These are phyloP conservation scores for Cercospora berteroae DNA, from an alignment of 2,329 filamentous ascomycete genomes.

Conservation along the genomic window DNA sequence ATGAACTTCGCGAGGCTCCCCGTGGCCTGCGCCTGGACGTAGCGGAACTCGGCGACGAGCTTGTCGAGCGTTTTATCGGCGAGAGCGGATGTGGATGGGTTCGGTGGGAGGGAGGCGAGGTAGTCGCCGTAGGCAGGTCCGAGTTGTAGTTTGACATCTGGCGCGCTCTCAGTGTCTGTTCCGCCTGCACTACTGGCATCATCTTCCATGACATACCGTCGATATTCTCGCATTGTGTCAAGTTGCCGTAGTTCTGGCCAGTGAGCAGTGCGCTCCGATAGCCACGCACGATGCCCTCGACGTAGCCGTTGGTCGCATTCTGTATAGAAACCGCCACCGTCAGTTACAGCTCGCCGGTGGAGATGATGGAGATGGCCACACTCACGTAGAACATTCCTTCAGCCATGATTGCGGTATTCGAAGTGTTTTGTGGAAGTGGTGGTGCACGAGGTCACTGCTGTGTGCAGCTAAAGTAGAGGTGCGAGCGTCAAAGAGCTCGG, in stretches of 20 bases:
- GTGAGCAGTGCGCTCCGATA: conserved; percentile 94
- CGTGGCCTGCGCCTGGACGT: conserved; percentile 88
- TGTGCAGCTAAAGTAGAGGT: conserved; percentile 6
- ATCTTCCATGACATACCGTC: conserved; percentile 65
- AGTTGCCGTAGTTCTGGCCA: conserved; percentile 84
- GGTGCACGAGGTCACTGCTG: background rate
- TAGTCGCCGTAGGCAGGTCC: conserved; percentile 97
- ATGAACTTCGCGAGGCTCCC: conserved; percentile 92
- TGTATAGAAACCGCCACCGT: conserved; percentile 42
- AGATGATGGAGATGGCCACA: conserved; percentile 37
- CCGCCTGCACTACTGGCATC: conserved; percentile 2
- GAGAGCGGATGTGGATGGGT: conserved; percentile 92
- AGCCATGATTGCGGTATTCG: conserved; percentile 39
- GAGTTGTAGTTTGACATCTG: conserved; percentile 97
- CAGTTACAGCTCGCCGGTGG: background rate
- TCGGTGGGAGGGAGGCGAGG: conserved; percentile 86
- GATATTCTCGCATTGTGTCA: conserved; percentile 96
- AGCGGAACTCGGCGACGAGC: conserved; percentile 94
- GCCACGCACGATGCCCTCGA: conserved; percentile 95
- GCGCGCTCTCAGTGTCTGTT: conserved; percentile 11
- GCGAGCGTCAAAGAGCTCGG: conserved; percentile 6
- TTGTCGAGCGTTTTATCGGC: conserved; percentile 97
- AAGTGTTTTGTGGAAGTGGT: background rate
- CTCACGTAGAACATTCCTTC: conserved; percentile 44
- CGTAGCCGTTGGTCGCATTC: conserved; percentile 66